Base-by-base conservation (phyloP, 1,284 basidiomycete species). In the Psilocybe mexicana region DNA sequence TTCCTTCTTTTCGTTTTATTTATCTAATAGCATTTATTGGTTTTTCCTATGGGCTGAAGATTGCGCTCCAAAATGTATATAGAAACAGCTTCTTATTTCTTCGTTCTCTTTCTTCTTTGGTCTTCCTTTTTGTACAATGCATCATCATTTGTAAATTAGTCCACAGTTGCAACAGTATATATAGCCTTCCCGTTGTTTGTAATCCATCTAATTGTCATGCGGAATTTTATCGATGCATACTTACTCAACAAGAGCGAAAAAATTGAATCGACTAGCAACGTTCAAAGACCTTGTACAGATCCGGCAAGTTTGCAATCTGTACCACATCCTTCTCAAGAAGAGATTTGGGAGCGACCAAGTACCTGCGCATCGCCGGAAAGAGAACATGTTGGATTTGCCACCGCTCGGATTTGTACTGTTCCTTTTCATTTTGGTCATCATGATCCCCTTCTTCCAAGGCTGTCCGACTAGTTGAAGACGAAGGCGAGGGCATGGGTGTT, bases 321-420 rank as follows among this genome's bases (percentile, higher is more conserved):
- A 92, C 84, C 2, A 96, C 85, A 67, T 94, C 92, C 6, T 79
- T 75, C 61, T 89, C 87, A 38, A 93, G 72, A 55, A 94, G 69
- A 18, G 80, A 80, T 64, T 84, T 88, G 0, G 93, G 89, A 23
- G 93, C 78, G 2, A 77, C 70, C 14, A 95, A 75, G 69, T 95
- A 90, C 44, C 85, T 82, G 59, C 91, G 81, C 74, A 93, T 85
- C 0, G 87, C 84, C 0, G 93, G 93, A 69, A 96, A 96, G 26
- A 97, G 71, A 28, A 94, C 80, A 68, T 97, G 92, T 70, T 96
- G 86, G 44, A 95, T 85, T 71, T 94, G 92, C 90, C 92, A 95
- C 54, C 79, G 76, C 62, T 86, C 83, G 18, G 86, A 84, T 60
- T 85, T 79, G 76, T 60, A 79, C 33, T 72, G 70, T 12, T 75